These are phyloP conservation scores for Vigna radiata DNA, from an alignment of 306 rosid genomes.

Conservation along the genomic window DNA sequence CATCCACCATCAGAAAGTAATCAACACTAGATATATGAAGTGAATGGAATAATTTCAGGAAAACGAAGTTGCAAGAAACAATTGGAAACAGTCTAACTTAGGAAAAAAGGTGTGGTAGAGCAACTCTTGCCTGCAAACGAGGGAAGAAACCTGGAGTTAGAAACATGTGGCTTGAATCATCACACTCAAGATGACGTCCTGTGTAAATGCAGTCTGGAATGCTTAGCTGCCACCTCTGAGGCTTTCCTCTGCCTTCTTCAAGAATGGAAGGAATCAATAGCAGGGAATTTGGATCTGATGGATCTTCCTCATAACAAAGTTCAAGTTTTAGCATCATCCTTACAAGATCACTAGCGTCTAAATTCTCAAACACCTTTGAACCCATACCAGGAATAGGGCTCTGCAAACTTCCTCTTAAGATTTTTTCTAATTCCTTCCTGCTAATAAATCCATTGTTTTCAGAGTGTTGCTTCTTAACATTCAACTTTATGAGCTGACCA, in stretches of 20 bases:
- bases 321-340: slow-evolving; percentile 98
- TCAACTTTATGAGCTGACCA: slow-evolving; percentile 79
- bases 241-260: slow-evolving; percentile 90
- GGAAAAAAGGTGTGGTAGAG: background rate
- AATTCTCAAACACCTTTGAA: slow-evolving; percentile 84
- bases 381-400: slow-evolving; percentile 87
- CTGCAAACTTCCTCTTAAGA: slow-evolving; percentile 75
- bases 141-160: slow-evolving; percentile 95
- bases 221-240: slow-evolving; percentile 81
- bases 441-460: slow-evolving; percentile 78
- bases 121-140: slow-evolving; percentile 75
- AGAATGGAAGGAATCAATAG: slow-evolving; percentile 82
- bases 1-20: slow-evolving; percentile 17
- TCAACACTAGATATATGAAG: background rate
- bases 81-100: slow-evolving; percentile 18
- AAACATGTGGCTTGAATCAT: slow-evolving; percentile 94
- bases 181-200: slow-evolving; percentile 92
- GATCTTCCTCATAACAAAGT: slow-evolving; percentile 85
- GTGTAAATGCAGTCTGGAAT: slow-evolving; percentile 66
- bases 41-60: slow-evolving; percentile 8
- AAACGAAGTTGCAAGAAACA: slow-evolving; percentile 1
- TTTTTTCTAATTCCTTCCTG: slow-evolving; percentile 79
- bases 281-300: slow-evolving; percentile 69
- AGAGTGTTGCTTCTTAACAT: slow-evolving; percentile 59
- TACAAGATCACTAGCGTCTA: slow-evolving; percentile 84